Base-by-base conservation (phyloP, 2,329 filamentous ascomycete genomes). In the Cytospora leucostoma region DNA sequence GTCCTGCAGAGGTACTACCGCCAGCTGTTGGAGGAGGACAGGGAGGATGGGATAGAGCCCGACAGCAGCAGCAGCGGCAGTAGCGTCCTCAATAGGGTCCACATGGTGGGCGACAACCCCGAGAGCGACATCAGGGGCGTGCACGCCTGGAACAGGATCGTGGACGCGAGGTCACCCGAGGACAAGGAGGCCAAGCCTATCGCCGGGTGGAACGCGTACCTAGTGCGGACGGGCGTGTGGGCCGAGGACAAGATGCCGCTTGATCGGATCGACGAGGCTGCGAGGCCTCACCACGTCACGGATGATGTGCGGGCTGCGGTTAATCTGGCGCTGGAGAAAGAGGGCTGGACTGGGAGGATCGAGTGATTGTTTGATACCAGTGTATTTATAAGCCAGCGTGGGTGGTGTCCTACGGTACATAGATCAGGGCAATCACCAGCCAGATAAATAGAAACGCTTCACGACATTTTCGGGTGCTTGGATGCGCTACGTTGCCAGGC, bases 81-180 rank as follows among this genome's bases (percentile, higher is more conserved):
- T 44, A 17, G 40, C 12, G 21, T 17, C n/a, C 75, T 97, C 61
- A 81, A 82, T 70, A 84, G 83, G 51, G 93, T 98, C 12, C 98
- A 96, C 76, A 98, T 98, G 94, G 85, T 98, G 50, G 95, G 95
- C 7, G 91, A 94, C 72, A 94, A 94, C 71, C 90, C 91, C 6
- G 92, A 92, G 72, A 95, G 90, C 69, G 95, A 99, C 74, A 97
- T 99, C 68, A 81, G 86, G 6, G 95, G 95, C 7, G 93, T 92
- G 21, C 96, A 96, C 73, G 82, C 84, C 53, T 97, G 90, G 72
- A 71, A 78, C 52, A 91, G 89, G 66, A 17, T 21, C 34, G 0
- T 19, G 32, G 5, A 3, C 6, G 5, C 7, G 5, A 19, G 19
- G 27, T 15, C 8, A 17, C 78, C 82, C 4, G 76, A 83, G 62